phyloP scores from a whole-genome alignment of 495 filamentous ascomycete genomes.

The Acidiella bohemica region DNA sequence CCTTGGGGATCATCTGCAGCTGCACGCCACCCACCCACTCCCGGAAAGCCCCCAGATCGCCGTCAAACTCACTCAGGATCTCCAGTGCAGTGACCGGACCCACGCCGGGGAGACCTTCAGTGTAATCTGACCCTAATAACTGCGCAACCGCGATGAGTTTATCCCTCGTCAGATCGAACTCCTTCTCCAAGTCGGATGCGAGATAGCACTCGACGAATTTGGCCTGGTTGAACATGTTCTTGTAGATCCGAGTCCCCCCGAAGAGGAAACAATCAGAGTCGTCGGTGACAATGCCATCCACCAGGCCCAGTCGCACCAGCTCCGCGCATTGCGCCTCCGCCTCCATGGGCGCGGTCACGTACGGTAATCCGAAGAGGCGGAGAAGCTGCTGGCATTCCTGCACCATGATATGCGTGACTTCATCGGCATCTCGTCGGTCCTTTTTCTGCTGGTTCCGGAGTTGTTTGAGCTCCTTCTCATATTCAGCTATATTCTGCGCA shows the following conservation, averaged over 20 bases:
- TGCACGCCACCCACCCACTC: constrained; percentile 83
- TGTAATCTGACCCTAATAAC: constrained; percentile 85
- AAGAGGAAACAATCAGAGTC: constrained; percentile 97
- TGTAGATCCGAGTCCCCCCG: constrained; percentile 89
- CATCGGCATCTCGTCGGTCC: constrained; percentile 86
- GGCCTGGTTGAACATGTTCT: constrained; percentile 97
- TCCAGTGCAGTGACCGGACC: constrained; percentile 90
- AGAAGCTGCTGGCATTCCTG: constrained; percentile 87
- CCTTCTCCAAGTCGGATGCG: constrained; percentile 70
- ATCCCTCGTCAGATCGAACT: constrained; percentile 66
- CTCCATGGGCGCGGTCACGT: constrained; percentile 97
- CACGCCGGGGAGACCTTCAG: constrained; percentile 76
- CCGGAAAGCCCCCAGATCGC: constrained; percentile 48
- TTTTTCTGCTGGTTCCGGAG: constrained; percentile 89
- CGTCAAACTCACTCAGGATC: constrained; percentile 75
- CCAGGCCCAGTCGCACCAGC: constrained; percentile 68
- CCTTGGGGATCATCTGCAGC: constrained; percentile 36
- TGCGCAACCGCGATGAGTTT: constrained; percentile 82
- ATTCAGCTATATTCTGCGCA: constrained; percentile 54
- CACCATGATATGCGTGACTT: constrained; percentile 89
- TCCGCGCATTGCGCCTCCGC: constrained; percentile 96
- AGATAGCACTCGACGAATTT: constrained; percentile 97
- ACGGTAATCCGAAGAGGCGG: constrained; percentile 80
- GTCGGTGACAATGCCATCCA: constrained; percentile 97
- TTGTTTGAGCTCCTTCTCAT: constrained; percentile 73